Evolutionary conservation across 192 early-diverging fungal species (phyloP).

Genomic region (Paraglomus occultum): DNA sequence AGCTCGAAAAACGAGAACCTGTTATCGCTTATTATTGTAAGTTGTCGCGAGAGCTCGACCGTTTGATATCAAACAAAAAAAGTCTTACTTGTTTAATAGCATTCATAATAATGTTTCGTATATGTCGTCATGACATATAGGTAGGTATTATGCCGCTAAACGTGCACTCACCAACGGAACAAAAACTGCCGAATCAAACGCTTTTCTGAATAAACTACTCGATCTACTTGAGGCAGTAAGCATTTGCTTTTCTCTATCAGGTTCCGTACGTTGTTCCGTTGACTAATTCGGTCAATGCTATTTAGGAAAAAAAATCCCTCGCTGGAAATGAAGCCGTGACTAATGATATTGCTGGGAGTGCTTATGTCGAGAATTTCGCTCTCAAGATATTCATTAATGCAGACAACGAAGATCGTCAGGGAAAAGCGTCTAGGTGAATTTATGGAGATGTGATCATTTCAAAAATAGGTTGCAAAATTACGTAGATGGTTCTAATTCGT

Average conservation of each 20-base stretch:
- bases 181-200: constrained; percentile 51
- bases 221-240: constrained; percentile 78
- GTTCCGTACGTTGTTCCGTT: not conserved
- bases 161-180: constrained; percentile 64
- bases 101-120: too few relatives aligned
- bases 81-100: too few relatives aligned
- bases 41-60: not conserved
- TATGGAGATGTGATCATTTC: not conserved
- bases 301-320: constrained; percentile 71
- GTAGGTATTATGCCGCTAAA: constrained; percentile 80
- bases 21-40: constrained; percentile 93
- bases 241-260: not conserved
- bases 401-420: constrained; percentile 87
- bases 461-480: not conserved
- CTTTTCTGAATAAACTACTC: constrained; percentile 66
- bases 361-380: constrained; percentile 88
- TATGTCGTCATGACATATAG: constrained; percentile 35
- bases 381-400: constrained; percentile 85
- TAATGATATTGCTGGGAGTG: constrained; percentile 73
- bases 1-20: constrained; percentile 78
- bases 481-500: not conserved
- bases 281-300: not conserved
- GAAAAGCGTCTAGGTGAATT: constrained; percentile 73
- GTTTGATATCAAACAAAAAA: too few relatives aligned
- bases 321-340: constrained; percentile 64